Percentiles rank a stretch among this genome's conserved stretches.
Conservation (phyloP, 2,329 filamentous ascomycete species). For the Aspergillus vadensis region DNA sequence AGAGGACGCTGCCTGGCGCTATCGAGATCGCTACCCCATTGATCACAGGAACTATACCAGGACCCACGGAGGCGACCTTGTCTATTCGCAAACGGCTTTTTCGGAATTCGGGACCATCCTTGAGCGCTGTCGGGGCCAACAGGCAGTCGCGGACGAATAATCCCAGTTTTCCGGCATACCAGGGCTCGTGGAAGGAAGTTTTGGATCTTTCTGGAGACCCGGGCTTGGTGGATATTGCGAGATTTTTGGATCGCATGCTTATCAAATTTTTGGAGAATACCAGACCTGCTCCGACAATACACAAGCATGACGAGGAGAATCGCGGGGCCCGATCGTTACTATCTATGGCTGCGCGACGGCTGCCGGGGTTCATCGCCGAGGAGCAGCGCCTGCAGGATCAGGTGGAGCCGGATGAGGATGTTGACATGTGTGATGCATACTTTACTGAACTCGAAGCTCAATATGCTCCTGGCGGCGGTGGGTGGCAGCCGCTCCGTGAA, state of each 20-base stretch:
- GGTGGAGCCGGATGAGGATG: conserved; percentile 33
- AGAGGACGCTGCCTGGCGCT: conserved; percentile 41
- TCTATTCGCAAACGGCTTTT: conserved; percentile 27
- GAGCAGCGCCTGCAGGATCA: conserved; percentile 41
- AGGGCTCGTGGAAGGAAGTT: conserved; percentile 38
- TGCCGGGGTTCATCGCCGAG: conserved; percentile 42
- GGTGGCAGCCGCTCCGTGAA: conserved; percentile 45
- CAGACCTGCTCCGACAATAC: conserved; percentile 13
- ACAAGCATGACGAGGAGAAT: conserved; percentile 1
- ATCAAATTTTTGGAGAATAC: conserved; percentile 42
- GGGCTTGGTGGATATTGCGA: conserved; percentile 38
- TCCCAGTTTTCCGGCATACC: conserved; percentile 30
- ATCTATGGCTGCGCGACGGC: conserved; percentile 37
- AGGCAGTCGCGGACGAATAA: conserved; percentile 29
- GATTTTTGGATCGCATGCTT: conserved; percentile 38
- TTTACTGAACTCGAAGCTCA: conserved; percentile 45
- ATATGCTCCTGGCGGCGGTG: conserved; percentile 37
- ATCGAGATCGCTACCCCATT: conserved; percentile 47
- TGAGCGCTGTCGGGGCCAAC: conserved; percentile 6
- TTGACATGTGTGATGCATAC: conserved; percentile 45
- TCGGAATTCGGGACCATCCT: conserved; percentile 13
- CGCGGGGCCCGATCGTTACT: conserved; percentile 40
- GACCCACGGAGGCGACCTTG: conserved; percentile 16
- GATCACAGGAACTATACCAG: conserved; percentile 39
- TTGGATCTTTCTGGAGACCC: conserved; percentile 35